Percentiles rank a stretch among this genome's conserved stretches.
Evolutionary conservation across 2,329 filamentous ascomycete species (phyloP).

Genomic region (Myotisia sp.): DNA sequence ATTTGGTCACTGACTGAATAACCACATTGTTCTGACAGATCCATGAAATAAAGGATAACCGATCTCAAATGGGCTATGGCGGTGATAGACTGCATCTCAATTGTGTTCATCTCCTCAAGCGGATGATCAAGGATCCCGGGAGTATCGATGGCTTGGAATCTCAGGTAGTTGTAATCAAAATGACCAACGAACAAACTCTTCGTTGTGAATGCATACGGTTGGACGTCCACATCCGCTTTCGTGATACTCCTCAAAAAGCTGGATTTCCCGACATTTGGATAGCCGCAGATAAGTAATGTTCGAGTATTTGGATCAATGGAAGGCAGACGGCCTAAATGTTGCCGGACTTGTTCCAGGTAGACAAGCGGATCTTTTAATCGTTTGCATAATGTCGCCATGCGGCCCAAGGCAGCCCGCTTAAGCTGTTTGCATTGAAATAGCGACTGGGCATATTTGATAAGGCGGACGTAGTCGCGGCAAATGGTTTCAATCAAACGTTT

Average conservation of each 20-base stretch:
- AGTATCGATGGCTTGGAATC: constrained; percentile 89
- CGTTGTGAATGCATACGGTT: constrained; percentile 97
- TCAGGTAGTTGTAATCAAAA: constrained; percentile 89
- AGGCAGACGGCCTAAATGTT: constrained; percentile 92
- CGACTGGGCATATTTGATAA: constrained; percentile 91
- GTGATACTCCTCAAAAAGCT: constrained; percentile 89
- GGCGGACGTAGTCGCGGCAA: constrained; percentile 84
- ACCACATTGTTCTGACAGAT: constrained; percentile 89
- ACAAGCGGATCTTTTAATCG: constrained; percentile 85
- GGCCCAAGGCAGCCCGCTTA: constrained; percentile 86
- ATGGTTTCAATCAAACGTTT: constrained; percentile 96
- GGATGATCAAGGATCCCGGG: constrained; percentile 97
- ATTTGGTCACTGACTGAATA: constrained; percentile 90
- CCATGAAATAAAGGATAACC: constrained; percentile 96
- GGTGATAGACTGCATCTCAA: constrained; percentile 98
- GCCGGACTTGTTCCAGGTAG: constrained; percentile 91
- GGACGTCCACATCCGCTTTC: constrained; percentile 87
- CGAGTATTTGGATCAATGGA: constrained; percentile 97
- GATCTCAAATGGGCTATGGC: constrained; percentile 93
- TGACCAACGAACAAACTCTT: constrained; percentile 96
- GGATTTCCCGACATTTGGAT: constrained; percentile 95
- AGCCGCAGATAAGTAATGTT: constrained; percentile 90
- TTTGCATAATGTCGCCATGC: constrained; percentile 96
- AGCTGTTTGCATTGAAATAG: constrained; percentile 99
- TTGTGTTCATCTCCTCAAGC: constrained; percentile 98